Base-by-base conservation (phyloP, 2,329 filamentous ascomycete genomes). In the Talaromyces albobiverticillius region DNA sequence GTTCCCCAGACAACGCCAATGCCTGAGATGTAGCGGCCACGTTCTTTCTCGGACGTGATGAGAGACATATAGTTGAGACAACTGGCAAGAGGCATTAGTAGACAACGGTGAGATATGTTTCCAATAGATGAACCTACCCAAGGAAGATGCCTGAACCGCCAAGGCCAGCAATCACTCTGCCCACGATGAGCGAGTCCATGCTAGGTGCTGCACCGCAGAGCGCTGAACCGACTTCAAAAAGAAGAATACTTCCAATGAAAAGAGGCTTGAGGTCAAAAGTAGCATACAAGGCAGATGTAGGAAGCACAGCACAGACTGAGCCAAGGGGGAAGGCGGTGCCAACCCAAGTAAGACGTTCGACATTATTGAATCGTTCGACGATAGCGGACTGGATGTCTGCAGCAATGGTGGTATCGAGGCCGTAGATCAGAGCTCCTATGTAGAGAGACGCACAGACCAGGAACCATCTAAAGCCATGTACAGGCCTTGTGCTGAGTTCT, bases 161-260 rank as follows among this genome's bases (percentile, higher is more conserved):
- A 38, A 62, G 52, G 6, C 72, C 72, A 32, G 64, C 64, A 20
- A 71, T 59, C n/a, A 64, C 70, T 47, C 72, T 65, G 6, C 71
- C 71, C 2, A 71, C 57, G 53, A 82, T 82, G 13, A 82, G 59
- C 18, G 74, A 74, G 53, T 73, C 61, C 66, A 78, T 76, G 25
- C 58, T 72, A 0, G 72, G 74, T 0, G 76, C 74, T 0, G 65
- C 75, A 31, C 76, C 78, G 53, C 77, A 79, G 0, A 78, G 50
- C 0, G 74, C 67, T 53, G 47, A 59, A 0, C 68, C 70, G 29
- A 51, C 59, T 42, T 67, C 61, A 50, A 73, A 71, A 4, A 70
- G 9, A 18, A 66, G 8, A 9, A 68, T 53, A 6, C 55, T 59
- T 11, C 46, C 36, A 11, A 75, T 58, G 51, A 66, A 71, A n/a